A percentile compares a stretch with the other conserved stretches of the same genome.
Conservation (phyloP, 208 protist species). For the Novymonas esmeraldas region DNA sequence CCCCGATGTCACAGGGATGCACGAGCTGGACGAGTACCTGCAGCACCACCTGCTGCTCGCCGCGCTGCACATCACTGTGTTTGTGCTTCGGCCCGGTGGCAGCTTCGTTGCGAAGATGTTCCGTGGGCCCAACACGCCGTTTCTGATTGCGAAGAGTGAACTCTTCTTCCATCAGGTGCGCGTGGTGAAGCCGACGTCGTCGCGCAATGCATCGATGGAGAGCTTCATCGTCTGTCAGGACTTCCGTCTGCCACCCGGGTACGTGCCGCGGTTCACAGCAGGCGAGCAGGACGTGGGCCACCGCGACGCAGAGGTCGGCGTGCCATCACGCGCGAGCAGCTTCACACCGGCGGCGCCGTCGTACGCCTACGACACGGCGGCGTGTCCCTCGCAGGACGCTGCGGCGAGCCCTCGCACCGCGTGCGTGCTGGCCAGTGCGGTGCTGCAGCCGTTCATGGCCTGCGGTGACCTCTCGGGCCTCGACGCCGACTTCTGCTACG, state of each 20-base stretch:
- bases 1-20: conserved; percentile 99
- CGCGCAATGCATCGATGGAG: conserved; percentile 96
- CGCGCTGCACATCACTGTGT: conserved; percentile 98
- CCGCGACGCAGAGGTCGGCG: neutral
- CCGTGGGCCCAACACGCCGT: conserved; percentile 93
- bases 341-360: conserved; percentile 19
- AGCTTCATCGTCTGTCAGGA: conserved; percentile 95
- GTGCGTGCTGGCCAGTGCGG: conserved; percentile 1
- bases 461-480: conserved; percentile 97
- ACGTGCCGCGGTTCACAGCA: conserved; percentile 64
- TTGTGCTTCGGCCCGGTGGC: conserved; percentile 93
- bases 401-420: neutral
- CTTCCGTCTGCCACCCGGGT: conserved; percentile 90
- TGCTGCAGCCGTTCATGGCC: conserved; percentile 96
- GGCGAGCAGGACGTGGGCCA: neutral
- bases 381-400: neutral
- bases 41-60: conserved; percentile 98
- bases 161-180: conserved; percentile 97
- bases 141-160: conserved; percentile 95
- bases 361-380: conserved; percentile 3
- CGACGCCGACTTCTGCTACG: conserved; percentile 94
- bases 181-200: conserved; percentile 96
- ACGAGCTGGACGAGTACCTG: conserved; percentile 99
- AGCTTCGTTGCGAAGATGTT: conserved; percentile 99
- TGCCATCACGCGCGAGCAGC: neutral